Conservation (phyloP, 495 filamentous ascomycete species). For the Trichocladium antarcticum region DNA sequence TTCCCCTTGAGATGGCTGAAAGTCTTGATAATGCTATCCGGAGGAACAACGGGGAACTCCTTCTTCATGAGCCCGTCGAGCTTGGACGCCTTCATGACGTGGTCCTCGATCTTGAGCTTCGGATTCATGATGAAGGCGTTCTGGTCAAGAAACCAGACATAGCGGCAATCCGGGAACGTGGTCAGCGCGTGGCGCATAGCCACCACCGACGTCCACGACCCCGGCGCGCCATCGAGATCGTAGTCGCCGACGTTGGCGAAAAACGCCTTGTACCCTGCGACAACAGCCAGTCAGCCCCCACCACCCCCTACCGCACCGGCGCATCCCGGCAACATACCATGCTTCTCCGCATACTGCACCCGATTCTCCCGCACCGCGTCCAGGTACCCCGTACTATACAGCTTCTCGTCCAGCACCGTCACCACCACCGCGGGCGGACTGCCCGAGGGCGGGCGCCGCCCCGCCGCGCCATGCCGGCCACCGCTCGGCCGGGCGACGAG, state of each 20-base stretch:
- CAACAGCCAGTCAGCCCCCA: neutral
- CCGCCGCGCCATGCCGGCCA: slow-evolving; percentile 14
- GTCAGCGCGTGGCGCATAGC: slow-evolving; percentile 88
- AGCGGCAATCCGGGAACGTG: slow-evolving; percentile 56
- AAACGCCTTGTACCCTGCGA: slow-evolving; percentile 75
- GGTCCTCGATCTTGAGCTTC: slow-evolving; percentile 48
- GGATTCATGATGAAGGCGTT: slow-evolving; percentile 89
- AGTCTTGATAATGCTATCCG: slow-evolving; percentile 93
- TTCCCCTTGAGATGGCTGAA: slow-evolving; percentile 67
- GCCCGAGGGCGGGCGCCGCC: slow-evolving; percentile 37
- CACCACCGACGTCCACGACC: slow-evolving; percentile 67
- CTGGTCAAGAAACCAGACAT: slow-evolving; percentile 75
- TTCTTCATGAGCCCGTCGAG: slow-evolving; percentile 76
- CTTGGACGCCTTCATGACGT: slow-evolving; percentile 53
- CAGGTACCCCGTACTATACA: slow-evolving; percentile 51
- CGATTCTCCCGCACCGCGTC: slow-evolving; percentile 70
- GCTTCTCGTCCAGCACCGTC: slow-evolving; percentile 61
- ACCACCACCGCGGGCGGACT: slow-evolving; percentile 78
- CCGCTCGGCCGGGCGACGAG: slow-evolving; percentile 41
- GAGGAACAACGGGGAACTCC: slow-evolving; percentile 79
- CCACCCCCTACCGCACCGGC: neutral
- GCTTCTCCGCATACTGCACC: slow-evolving; percentile 70
- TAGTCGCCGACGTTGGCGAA: slow-evolving; percentile 69
- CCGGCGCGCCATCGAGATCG: slow-evolving; percentile 52
- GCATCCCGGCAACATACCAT: slow-evolving; percentile 50